Evolutionary conservation across 768 basidiomycete genomes (phyloP), one percentile per base, ranked within the genome.

Genomic region (Tephrocybe sp.): DNA sequence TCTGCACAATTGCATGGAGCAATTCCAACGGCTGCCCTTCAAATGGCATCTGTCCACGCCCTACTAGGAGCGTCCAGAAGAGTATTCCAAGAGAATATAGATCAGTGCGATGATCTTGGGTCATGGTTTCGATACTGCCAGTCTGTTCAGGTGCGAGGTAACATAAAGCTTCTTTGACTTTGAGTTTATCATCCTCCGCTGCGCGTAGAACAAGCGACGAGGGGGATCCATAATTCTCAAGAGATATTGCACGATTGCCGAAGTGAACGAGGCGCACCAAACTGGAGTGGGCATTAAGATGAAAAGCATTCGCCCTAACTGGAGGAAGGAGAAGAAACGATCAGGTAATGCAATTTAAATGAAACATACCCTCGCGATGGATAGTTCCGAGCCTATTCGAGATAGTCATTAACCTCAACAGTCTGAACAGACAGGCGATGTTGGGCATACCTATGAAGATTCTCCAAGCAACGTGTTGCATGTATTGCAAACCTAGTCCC

Each of bases 131-230:
- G 54, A 82, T 82, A 58, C 84, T 82, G 8, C 85, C 85, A 0
- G 85, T 87, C 65, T 89, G 86, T 62, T 88, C 86, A 13, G 87
- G 87, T 5, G 85, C 84, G 31, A 88, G 75, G 60, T 87, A 89
- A 62, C 83, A 86, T 5, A 88, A 67, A 1, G 84, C 85, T 66
- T 88, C 86, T 65, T 87, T 88, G 43, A 87, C 82, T 65, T 83
- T 87, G 52, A 80, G 68, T 61, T 84, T 84, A 63, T 85, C 80
- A 4, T 86, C 84, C 52, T 81, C 83, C 49, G 78, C 76, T 2
- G 77, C 75, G 17, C 76, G 77, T 23, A 88, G 64, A 3, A 88
- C 87, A 30, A 88, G 77, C 3, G 80, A 78, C 0, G 85, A 87
- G 1, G 86, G 86, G 1, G 85, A 86, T 2, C 86, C 85, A 51